Evolutionary conservation across 768 basidiomycete species (phyloP).

Genomic region (Dioszegia hungarica): DNA sequence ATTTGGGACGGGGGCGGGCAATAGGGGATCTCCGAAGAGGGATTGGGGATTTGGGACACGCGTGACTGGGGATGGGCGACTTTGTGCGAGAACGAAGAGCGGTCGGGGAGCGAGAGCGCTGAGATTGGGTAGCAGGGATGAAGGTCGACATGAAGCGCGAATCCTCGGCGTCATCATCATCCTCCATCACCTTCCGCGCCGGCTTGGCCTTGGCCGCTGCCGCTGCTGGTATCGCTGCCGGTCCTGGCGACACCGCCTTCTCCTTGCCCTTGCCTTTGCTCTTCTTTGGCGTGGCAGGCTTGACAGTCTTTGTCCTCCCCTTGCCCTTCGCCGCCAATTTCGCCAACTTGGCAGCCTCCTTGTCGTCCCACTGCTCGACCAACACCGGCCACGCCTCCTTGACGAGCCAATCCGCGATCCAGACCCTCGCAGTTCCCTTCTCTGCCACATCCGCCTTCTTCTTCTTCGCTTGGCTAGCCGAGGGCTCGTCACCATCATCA

Average conservation of each 20-base stretch:
- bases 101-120: too few relatives aligned
- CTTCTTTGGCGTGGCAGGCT: background rate
- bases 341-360: conserved; percentile 61
- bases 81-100: too few relatives aligned
- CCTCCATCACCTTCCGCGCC: too few relatives aligned
- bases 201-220: too few relatives aligned
- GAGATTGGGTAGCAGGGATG: background rate
- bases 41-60: too few relatives aligned
- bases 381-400: conserved; percentile 62
- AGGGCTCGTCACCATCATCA: conserved; percentile 20
- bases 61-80: too few relatives aligned
- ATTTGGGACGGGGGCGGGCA: background rate
- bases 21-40: too few relatives aligned
- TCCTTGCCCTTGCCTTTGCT: background rate
- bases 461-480: background rate
- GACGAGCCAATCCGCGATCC: conserved; percentile 81
- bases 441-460: conserved; percentile 54
- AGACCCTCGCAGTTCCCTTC: conserved; percentile 52
- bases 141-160: too few relatives aligned
- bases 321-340: background rate
- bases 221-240: too few relatives aligned
- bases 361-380: conserved; percentile 59
- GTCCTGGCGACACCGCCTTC: too few relatives aligned
- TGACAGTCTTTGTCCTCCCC: background rate
- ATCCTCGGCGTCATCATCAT: too few relatives aligned